Base-by-base conservation (phyloP, 495 filamentous ascomycete genomes). In the Penicillium canariense region DNA sequence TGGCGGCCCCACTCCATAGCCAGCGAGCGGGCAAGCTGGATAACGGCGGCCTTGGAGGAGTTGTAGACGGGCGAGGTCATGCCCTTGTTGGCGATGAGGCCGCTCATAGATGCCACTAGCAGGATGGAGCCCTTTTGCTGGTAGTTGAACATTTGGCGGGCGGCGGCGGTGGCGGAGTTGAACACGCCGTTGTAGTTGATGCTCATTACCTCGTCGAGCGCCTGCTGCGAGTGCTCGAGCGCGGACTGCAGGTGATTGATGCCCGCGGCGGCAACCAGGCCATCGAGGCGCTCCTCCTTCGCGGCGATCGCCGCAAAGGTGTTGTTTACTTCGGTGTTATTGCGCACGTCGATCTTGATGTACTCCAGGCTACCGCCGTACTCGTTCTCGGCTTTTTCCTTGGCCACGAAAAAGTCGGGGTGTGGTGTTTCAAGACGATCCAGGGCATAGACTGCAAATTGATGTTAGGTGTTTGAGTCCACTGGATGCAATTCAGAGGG, bases 101-200 rank as follows among this genome's bases (percentile, higher is more conserved):
- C 90, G 62, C 84, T 88, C 90, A 93, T 93, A 55, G 81, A 85
- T 8, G 84, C 90, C 52, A 93, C 86, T 38, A 93, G 64, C 36
- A 87, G 79, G 45, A 94, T 82, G 39, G 84, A 88, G 5, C 88
- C 89, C 60, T 69, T 72, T 30, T 68, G 65, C 43, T 79, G 69
- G 59, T 75, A 74, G 22, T 80, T 77, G 61, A 89, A 80, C 87
- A 93, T 91, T 69, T 90, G 82, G 25, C 79, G 79, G 0, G 88
- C 88, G 2, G 84, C 87, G 1, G 87, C 87, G 60, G 89, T 87
- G 22, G 89, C 87, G 2, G 85, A 86, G 78, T 88, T 86, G 68
- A 92, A 88, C 12, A 81, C 84, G 10, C 88, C 88, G 22, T 85
- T 89, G 44, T 88, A 84, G 66, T 91, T 91, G 54, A 90, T 83